Evolutionary conservation across 768 basidiomycete genomes (phyloP).

Genomic region (Boletus tylopilopsis): DNA sequence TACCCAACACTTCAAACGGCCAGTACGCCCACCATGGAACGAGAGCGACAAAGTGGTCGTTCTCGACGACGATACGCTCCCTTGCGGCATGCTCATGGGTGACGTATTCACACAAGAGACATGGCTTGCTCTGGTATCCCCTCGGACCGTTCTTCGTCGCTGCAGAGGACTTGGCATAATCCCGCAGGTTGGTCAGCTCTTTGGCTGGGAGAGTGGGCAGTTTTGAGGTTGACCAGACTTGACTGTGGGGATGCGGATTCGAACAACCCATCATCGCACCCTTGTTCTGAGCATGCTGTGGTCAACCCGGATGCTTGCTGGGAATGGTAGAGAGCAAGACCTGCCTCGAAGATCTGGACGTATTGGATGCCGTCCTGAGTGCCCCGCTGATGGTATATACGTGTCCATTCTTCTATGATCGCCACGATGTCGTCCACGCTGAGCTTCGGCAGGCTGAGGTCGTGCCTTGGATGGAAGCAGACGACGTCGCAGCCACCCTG

Average conservation of each 20-base stretch:
- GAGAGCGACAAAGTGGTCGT: slow-evolving; percentile 76
- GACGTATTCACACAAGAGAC: slow-evolving; percentile 79
- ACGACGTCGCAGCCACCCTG: slow-evolving; percentile 86
- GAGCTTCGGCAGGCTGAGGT: slow-evolving; percentile 77
- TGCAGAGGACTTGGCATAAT: slow-evolving; percentile 40
- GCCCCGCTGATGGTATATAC: slow-evolving; percentile 58
- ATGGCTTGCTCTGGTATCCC: slow-evolving; percentile 55
- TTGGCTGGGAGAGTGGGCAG: slow-evolving; percentile 68
- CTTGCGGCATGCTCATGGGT: slow-evolving; percentile 54
- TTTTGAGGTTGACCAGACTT: slow-evolving; percentile 76
- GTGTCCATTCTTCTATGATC: slow-evolving; percentile 73
- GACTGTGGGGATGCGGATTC: slow-evolving; percentile 92
- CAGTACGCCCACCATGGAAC: slow-evolving; percentile 97
- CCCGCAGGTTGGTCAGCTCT: slow-evolving; percentile 56
- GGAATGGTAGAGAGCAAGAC: slow-evolving; percentile 4
- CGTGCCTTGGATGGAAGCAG: slow-evolving; percentile 82
- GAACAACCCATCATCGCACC: slow-evolving; percentile 94
- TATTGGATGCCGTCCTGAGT: slow-evolving; percentile 66
- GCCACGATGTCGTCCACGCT: slow-evolving; percentile 49
- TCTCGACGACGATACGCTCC: slow-evolving; percentile 65
- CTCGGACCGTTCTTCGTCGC: slow-evolving; percentile 44
- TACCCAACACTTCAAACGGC: slow-evolving; percentile 84
- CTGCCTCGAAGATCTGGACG: slow-evolving; percentile 85
- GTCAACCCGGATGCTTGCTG: background rate
- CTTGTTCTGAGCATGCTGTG: slow-evolving; percentile 58